Evolutionary conservation across 768 basidiomycete genomes (phyloP).

Genomic region (Coprinopsis sp.): DNA sequence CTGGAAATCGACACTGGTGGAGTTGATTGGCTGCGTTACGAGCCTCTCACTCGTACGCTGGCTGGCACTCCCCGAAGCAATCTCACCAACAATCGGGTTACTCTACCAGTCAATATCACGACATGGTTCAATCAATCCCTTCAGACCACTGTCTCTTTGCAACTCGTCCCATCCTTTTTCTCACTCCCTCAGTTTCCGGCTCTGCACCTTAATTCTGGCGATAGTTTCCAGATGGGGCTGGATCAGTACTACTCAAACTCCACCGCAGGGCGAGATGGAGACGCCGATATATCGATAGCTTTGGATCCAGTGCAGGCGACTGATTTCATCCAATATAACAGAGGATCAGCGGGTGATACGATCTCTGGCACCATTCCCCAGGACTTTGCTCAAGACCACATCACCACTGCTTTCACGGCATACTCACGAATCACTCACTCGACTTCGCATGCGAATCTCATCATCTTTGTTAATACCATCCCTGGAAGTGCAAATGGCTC

Average conservation of each 20-base stretch:
- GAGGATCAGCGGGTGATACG: slow-evolving; percentile 27
- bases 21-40: slow-evolving; percentile 60
- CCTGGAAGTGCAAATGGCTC: slow-evolving; percentile 23
- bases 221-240: slow-evolving; percentile 50
- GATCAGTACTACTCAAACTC: slow-evolving; percentile 51
- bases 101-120: slow-evolving; percentile 57
- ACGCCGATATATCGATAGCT: slow-evolving; percentile 48
- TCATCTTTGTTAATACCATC: slow-evolving; percentile 29
- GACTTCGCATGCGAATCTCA: slow-evolving; percentile 60
- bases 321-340: slow-evolving; percentile 52
- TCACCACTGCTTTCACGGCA: slow-evolving; percentile 59
- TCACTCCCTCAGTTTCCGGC: slow-evolving; percentile 50
- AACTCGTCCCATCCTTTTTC: slow-evolving; percentile 73
- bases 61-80: slow-evolving; percentile 59
- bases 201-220: slow-evolving; percentile 47
- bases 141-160: slow-evolving; percentile 58
- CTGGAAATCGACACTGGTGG: slow-evolving; percentile 57
- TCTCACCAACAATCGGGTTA: slow-evolving; percentile 23
- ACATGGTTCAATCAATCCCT: slow-evolving; percentile 67
- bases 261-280: slow-evolving; percentile 28
- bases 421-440: slow-evolving; percentile 64
- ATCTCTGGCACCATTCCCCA: slow-evolving; percentile 52
- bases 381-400: slow-evolving; percentile 35
- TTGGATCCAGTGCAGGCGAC: slow-evolving; percentile 48
- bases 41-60: slow-evolving; percentile 49